Base-by-base conservation (phyloP, 225 moss, liverwort and hornwort species). In the Physcomitrium patens region DNA sequence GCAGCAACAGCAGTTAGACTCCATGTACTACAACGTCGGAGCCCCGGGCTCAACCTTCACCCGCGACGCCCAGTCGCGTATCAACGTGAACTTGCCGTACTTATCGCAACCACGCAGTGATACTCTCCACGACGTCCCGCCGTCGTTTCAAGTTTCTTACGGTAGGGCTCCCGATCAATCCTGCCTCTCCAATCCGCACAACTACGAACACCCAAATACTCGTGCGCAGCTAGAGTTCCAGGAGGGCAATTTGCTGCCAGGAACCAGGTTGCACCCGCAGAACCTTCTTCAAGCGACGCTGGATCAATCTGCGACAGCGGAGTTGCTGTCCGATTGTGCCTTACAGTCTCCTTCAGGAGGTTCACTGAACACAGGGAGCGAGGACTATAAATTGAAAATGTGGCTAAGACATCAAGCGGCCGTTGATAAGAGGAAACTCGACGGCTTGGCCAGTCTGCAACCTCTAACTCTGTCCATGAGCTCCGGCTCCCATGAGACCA, bases 201-300 rank as follows among this genome's bases (percentile, higher is more conserved):
- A 79, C 84, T 82, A 86, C 77, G 81, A 86, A 82, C 71, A 79
- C 75, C 81, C 81, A 71, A 78, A 86, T 71, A 73, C 79, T 81
- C 83, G 83, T 68, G 79, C 78, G 24, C 71, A 72, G 45, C 70
- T 76, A 60, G 90, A 79, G 82, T 65, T 78, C 5, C 78, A 77
- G 18, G 69, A 78, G 53, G 66, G 78, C 64, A 71, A 78, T 41
- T 71, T 48, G 73, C 82, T 68, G 71, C 72, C 71, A 79, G 86
- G 86, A 70, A 82, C 49, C 53, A 84, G 83, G 78, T 78, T 86
- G 82, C 88, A 91, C 62, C 81, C 85, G 43, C 90, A 88, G 59
- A 88, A 91, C 72, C 82, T 88, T 65, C 82, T 91, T 84, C 90
- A 88, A 81, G 90, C 83, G 42, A 86, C 90, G 68, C 69, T 91